Percentiles rank a stretch among this genome's conserved stretches.
phyloP scores from a whole-genome alignment of 257 asterid species.

The Lithospermum erythrorhizon region DNA sequence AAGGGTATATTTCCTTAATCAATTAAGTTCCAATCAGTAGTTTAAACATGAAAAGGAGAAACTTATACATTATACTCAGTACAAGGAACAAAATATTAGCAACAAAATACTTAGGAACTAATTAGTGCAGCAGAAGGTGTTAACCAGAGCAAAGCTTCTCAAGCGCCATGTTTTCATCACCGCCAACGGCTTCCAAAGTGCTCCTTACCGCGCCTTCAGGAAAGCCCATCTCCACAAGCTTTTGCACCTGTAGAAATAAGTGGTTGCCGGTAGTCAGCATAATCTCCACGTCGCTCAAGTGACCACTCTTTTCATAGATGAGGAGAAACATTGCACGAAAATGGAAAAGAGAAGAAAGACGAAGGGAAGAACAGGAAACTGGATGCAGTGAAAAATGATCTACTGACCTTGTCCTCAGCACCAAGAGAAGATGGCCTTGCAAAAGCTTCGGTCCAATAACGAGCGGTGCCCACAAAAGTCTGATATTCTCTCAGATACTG shows the following conservation, averaged over 20 bases:
- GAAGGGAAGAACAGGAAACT: neutral
- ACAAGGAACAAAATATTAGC: neutral
- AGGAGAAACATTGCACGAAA: neutral
- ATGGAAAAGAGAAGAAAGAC: neutral
- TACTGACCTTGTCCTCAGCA: conserved; percentile 68
- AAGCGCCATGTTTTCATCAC: conserved; percentile 90
- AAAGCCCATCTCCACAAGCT: conserved; percentile 96
- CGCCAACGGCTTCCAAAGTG: conserved; percentile 60
- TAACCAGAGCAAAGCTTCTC: conserved; percentile 86
- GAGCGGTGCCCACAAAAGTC: conserved; percentile 76
- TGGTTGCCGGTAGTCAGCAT: neutral
- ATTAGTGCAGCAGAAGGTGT: conserved; percentile 4
- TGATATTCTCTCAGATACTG: conserved; percentile 71
- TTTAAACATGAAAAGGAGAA: neutral
- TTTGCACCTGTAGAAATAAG: conserved; percentile 52
- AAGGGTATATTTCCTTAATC: too few relatives aligned
- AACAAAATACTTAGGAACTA: too few relatives aligned
- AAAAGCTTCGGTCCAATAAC: conserved; percentile 97
- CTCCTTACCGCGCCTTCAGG: conserved; percentile 61
- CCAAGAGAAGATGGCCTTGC: conserved; percentile 68
- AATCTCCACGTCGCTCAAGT: neutral
- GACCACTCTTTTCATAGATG: neutral
- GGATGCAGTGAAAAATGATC: neutral
- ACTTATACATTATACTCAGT: conserved; percentile 1
- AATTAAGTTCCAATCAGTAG: too few relatives aligned